These are phyloP conservation scores for Gracilaria domingensis DNA, from an alignment of 23 red algal genomes.

Conservation along the genomic window DNA sequence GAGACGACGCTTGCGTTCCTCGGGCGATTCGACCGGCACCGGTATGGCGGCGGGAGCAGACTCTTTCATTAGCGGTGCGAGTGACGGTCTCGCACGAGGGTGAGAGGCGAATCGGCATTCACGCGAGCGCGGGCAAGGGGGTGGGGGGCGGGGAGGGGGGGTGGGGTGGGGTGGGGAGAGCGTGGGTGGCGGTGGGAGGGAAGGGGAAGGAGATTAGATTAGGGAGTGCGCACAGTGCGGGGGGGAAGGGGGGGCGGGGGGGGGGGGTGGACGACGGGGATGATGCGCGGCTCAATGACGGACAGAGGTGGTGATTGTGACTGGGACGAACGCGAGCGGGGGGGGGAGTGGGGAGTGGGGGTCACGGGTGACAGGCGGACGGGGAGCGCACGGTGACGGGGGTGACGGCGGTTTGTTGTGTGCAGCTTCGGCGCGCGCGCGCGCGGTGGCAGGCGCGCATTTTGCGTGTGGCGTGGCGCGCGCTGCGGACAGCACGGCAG, in stretches of 20 bases:
- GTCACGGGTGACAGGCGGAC: not conserved
- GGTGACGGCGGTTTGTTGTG: not conserved
- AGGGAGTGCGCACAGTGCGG: not conserved
- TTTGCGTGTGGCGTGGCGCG: not conserved
- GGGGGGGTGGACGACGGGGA: not conserved
- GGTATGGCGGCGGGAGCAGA: not conserved
- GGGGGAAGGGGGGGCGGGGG: not conserved
- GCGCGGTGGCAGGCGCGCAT: not conserved
- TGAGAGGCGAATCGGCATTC: not conserved
- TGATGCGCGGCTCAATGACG: constrained; percentile 4
- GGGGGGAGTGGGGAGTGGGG: not conserved
- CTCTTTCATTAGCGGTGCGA: constrained; percentile 13
- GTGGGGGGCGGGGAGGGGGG: not conserved
- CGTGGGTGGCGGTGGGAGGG: too few relatives aligned
- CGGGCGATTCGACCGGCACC: constrained; percentile 28
- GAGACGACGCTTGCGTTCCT: constrained; percentile 65
- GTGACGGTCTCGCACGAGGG: not conserved
- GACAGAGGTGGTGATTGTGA: constrained; percentile 7
- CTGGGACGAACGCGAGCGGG: not conserved
- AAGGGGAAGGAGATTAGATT: too few relatives aligned
- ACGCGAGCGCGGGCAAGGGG: not conserved
- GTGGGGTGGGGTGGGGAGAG: not conserved
- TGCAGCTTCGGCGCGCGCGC: not conserved
- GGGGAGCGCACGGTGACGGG: not conserved
- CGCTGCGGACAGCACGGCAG: too few relatives aligned